These are phyloP conservation scores for Platismatia glauca DNA, from an alignment of 495 filamentous ascomycete species.

Conservation along the genomic window DNA sequence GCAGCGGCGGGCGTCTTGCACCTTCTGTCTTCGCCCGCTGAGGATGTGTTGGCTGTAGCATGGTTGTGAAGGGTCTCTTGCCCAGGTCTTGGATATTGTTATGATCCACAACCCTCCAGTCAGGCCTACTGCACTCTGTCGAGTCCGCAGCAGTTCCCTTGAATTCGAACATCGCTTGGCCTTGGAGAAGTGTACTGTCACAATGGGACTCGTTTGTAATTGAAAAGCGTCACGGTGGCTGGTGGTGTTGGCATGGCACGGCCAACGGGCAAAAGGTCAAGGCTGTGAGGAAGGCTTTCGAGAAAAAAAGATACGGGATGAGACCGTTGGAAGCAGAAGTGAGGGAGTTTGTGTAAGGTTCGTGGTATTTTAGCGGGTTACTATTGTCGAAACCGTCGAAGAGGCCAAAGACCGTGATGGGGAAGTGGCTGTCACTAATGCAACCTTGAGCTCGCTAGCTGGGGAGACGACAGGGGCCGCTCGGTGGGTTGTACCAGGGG, in stretches of 20 bases:
- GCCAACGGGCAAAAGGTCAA: not conserved
- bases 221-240: not conserved
- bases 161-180: slow-evolving; percentile 12
- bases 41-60: slow-evolving; percentile 9
- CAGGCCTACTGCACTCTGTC: not conserved
- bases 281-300: not conserved
- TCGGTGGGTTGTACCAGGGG: not conserved
- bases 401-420: not conserved
- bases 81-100: slow-evolving; percentile 7
- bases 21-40: slow-evolving; percentile 20
- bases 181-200: not conserved
- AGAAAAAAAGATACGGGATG: not conserved
- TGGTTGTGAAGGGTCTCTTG: slow-evolving; percentile 14
- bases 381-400: slow-evolving; percentile 1
- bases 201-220: not conserved
- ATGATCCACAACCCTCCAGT: slow-evolving; percentile 12
- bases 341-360: not conserved
- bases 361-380: slow-evolving; percentile 8
- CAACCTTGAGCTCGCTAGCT: slow-evolving; percentile 12
- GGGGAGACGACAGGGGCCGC: slow-evolving; percentile 10
- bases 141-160: slow-evolving; percentile 9
- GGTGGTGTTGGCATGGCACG: slow-evolving; percentile 13
- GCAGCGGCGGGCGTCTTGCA: slow-evolving; percentile 13
- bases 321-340: slow-evolving; percentile 3
- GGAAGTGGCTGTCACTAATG: slow-evolving; percentile 7